Conservation (phyloP, 1,284 basidiomycete genomes). For the Chalciporus sp. region DNA sequence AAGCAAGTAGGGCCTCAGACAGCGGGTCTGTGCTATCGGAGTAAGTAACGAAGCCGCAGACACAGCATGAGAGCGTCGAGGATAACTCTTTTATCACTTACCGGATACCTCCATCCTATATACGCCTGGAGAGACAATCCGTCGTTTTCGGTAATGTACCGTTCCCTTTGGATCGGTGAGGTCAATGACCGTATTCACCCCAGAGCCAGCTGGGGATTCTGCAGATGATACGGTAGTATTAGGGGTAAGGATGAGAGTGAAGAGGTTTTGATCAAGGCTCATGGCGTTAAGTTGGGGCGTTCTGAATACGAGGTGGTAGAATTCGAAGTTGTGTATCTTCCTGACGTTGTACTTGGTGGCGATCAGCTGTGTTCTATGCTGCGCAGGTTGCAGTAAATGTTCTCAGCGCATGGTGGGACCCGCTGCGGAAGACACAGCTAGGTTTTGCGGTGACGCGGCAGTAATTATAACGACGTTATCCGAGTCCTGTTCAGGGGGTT, state of each 20-base stretch:
- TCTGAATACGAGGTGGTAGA: too few relatives aligned
- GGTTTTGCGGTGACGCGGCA: too few relatives aligned
- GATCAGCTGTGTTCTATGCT: not conserved
- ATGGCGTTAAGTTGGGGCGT: constrained; percentile 37
- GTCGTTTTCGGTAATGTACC: constrained; percentile 70
- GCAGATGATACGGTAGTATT: constrained; percentile 48
- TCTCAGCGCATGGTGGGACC: not conserved
- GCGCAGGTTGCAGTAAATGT: not conserved
- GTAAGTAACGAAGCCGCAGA: not conserved
- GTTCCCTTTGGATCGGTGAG: constrained; percentile 64
- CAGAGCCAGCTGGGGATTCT: constrained; percentile 38
- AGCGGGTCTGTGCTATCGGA: constrained; percentile 54
- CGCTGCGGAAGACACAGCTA: not conserved
- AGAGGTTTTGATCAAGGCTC: constrained; percentile 80
- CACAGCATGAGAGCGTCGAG: too few relatives aligned
- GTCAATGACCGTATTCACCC: constrained; percentile 51
- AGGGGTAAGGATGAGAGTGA: constrained; percentile 68
- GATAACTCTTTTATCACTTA: constrained; percentile 33
- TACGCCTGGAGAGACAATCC: constrained; percentile 44
- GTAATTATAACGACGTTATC: too few relatives aligned
- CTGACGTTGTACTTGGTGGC: not conserved
- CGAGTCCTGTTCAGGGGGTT: too few relatives aligned
- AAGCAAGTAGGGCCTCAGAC: constrained; percentile 65
- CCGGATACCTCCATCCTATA: constrained; percentile 71
- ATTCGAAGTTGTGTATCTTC: not conserved